Base-by-base conservation (phyloP, 2,329 filamentous ascomycete genomes). In the Fusarium miscanthi region DNA sequence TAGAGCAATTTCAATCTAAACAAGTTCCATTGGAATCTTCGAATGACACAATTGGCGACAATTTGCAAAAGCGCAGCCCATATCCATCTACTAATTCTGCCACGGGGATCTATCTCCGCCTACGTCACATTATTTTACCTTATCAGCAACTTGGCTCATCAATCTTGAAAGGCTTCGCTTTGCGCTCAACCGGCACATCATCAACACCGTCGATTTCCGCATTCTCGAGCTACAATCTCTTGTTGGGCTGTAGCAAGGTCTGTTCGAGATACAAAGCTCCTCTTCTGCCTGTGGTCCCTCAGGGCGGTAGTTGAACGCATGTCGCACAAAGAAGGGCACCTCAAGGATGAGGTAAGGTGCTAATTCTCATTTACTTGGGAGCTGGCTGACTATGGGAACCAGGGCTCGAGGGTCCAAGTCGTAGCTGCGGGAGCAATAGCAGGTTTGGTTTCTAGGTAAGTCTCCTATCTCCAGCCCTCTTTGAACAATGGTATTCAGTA, bases 371-470 rank as follows among this genome's bases (percentile, higher is more conserved):
- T 38, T 23, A n/a, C 25, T 30, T 27, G 25, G 35, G 12, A n/a
- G 37, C 19, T 35, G 27, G 37, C 66, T 77, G 43, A 77, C 52
- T 42, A 49, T 35, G 56, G 30, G 49, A 59, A 62, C 60, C 64
- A 88, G 87, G 88, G 88, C 81, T 86, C 88, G 59, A 85, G 81
- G 70, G 81, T 87, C 48, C 88, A 90, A 78, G 87, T 89, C 69
- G 84, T 89, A 56, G 80, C 84, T 49, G 88, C 88, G 45, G 88
- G 88, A 61, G 87, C 86, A 52, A 85, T 86, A 74, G 94, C 96
- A 72, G 96, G 96, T 65, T 88, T 98, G 74, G 90, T 98, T 72
- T 96, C 96, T 60, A 92, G 95, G 92, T 94, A 87, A 62, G 80
- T 62, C 54, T 56, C 54, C 41, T n/a, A 23, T 49, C 38, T 14